Percentiles rank a stretch among this genome's conserved stretches.
These are phyloP conservation scores for Firmiana major DNA, from an alignment of 345 rosid species.

Conservation along the genomic window DNA sequence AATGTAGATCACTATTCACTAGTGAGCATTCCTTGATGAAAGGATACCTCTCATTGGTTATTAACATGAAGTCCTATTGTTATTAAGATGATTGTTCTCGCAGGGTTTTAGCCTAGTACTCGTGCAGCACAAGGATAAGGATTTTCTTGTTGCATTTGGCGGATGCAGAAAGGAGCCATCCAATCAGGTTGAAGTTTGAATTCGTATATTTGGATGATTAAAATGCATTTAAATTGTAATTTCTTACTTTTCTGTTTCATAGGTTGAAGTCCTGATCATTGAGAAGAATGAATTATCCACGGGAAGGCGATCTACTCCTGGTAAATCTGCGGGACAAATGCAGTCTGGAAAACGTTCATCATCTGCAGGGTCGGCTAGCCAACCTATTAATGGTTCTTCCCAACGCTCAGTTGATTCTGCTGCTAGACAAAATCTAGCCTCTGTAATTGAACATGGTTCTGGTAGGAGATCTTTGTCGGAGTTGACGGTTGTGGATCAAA, in stretches of 20 bases:
- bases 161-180: slow-evolving; percentile 84
- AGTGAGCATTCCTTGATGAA: neutral
- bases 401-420: slow-evolving; percentile 57
- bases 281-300: slow-evolving; percentile 67
- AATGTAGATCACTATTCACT: neutral
- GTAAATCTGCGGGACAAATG: slow-evolving; percentile 45
- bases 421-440: slow-evolving; percentile 66
- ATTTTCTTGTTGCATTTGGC: slow-evolving; percentile 91
- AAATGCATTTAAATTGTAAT: neutral
- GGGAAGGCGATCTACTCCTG: slow-evolving; percentile 41
- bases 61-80: neutral
- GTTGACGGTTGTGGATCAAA: slow-evolving; percentile 46
- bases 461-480: slow-evolving; percentile 91
- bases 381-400: slow-evolving; percentile 50
- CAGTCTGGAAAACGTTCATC: slow-evolving; percentile 55
- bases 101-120: slow-evolving; percentile 92
- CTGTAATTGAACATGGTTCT: slow-evolving; percentile 81
- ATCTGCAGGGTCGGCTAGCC: slow-evolving; percentile 45
- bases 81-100: slow-evolving; percentile 11
- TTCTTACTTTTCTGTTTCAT: slow-evolving; percentile 23
- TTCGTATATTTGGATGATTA: neutral
- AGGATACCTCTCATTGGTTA: neutral
- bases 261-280: slow-evolving; percentile 76
- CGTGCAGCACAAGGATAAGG: slow-evolving; percentile 84
- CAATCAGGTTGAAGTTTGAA: slow-evolving; percentile 62